Evolutionary conservation across 1,139 yeast species (phyloP), one percentile per base, ranked within the genome.

Genomic region (Chernovozyma aurita): DNA sequence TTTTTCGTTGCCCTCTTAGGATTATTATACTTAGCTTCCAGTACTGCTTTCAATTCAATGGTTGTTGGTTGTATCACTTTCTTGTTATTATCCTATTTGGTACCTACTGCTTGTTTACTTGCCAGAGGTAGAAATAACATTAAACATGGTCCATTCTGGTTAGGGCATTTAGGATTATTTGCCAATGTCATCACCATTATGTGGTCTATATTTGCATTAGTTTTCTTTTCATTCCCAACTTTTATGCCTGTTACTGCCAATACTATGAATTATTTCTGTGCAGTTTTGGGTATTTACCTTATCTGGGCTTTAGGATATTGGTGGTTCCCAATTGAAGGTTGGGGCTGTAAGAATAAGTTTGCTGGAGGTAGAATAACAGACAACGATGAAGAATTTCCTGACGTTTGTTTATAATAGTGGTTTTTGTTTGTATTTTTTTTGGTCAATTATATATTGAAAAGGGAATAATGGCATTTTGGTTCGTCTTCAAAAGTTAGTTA

Each of bases 281-380:
- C 56, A 2, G 65, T 64, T 2, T 45, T 63, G 28, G 66, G 64
- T 14, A 47, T 56, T n/a, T 78, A 76, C 52, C 57, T 75, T 13
- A 42, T 74, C 3, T 78, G 76, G 57, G 66, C 80, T 8, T 44
- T 80, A 34, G 58, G 65, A 4, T 78, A 78, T 54, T 82, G 87
- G 85, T 70, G 56, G 54, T 65, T 67, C 61, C 75, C 75, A 21
- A 50, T 65, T 39, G 63, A 60, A 43, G 59, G 57, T 30, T 65
- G 55, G 50, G 53, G 65, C 30, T 65, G 73, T 48, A 59, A 66
- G 47, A 63, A 59, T 35, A 53, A 52, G 31, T 69, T 70, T 46
- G 74, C 74, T 26, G 75, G 75, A 29, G 76, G 76, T 16, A 50
- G 62, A 42, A 62, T 59, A 28, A 60, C 58, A 44, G 55, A 57